phyloP scores from a whole-genome alignment of 2,329 filamentous ascomycete genomes.

The Verticillium nubilum region DNA sequence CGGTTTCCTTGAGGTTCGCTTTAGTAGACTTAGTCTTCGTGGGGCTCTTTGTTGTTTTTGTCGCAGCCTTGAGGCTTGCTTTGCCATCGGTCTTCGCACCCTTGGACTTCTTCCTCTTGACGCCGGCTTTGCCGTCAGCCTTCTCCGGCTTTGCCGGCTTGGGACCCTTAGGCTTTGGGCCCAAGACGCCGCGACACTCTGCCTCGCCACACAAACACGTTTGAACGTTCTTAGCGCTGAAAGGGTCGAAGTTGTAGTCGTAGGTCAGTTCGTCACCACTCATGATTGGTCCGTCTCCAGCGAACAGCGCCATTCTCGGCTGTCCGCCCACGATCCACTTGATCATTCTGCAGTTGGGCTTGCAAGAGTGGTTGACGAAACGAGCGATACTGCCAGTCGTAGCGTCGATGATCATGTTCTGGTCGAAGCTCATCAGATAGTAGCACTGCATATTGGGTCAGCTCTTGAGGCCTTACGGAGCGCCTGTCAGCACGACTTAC shows the following conservation, averaged over 20 bases:
- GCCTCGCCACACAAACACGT: slow-evolving; percentile 57
- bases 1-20: slow-evolving; percentile 25
- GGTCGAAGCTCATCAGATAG: slow-evolving; percentile 97
- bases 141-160: slow-evolving; percentile 38
- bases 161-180: slow-evolving; percentile 52
- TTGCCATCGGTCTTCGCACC: slow-evolving; percentile 19
- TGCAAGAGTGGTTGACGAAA: slow-evolving; percentile 97
- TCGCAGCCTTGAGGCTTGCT: slow-evolving; percentile 12
- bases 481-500: slow-evolving; percentile 40
- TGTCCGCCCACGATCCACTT: slow-evolving; percentile 95
- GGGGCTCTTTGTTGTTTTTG: slow-evolving; percentile 2
- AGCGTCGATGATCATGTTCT: slow-evolving; percentile 97
- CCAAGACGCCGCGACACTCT: slow-evolving; percentile 60
- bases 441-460: slow-evolving; percentile 63
- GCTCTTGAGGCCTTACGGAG: slow-evolving; percentile 7
- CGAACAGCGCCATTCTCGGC: slow-evolving; percentile 94
- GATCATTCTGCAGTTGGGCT: slow-evolving; percentile 95
- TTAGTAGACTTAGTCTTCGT: background rate
- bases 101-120: slow-evolving; percentile 6
- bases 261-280: slow-evolving; percentile 96
- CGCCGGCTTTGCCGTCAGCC: slow-evolving; percentile 22
- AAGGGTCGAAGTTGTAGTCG: slow-evolving; percentile 73
- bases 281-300: slow-evolving; percentile 82
- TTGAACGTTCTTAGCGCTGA: slow-evolving; percentile 64
- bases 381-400: slow-evolving; percentile 93